phyloP scores from a whole-genome alignment of 208 protist species.

The Leishmania martiniquensis region DNA sequence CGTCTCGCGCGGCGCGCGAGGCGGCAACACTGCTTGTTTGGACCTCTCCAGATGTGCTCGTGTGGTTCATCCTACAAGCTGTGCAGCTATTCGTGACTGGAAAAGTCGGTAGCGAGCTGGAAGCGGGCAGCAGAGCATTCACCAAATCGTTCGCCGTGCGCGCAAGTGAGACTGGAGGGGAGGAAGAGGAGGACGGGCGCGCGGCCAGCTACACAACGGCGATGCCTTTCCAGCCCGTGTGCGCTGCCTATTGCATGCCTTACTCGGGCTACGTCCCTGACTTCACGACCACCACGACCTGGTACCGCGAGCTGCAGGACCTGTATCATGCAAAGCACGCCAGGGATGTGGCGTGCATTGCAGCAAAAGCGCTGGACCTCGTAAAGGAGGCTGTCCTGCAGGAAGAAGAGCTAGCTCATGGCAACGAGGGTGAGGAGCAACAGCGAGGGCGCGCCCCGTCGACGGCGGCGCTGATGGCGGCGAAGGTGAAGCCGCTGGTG shows the following conservation, averaged over 20 bases:
- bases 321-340: slow-evolving; percentile 72
- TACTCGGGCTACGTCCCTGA: slow-evolving; percentile 93
- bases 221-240: background rate
- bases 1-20: background rate
- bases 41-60: slow-evolving; percentile 29
- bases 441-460: no score
- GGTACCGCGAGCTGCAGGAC: slow-evolving; percentile 89
- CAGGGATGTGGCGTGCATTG: slow-evolving; percentile 46
- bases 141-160: background rate
- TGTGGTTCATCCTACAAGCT: slow-evolving; percentile 35
- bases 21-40: slow-evolving; percentile 7
- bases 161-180: background rate
- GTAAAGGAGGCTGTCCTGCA: slow-evolving; percentile 6
- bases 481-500: slow-evolving; percentile 13
- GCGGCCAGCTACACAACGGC: background rate
- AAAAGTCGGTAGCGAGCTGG: slow-evolving; percentile 7
- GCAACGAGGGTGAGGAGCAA: background rate
- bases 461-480: background rate
- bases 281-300: slow-evolving; percentile 94
- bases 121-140: background rate
- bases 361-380: slow-evolving; percentile 24
- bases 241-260: slow-evolving; percentile 51
- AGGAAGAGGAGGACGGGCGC: background rate
- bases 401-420: background rate
- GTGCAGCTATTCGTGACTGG: slow-evolving; percentile 21